These are phyloP conservation scores for Fulvia fulva DNA, from an alignment of 2,329 filamentous ascomycete species.

Conservation along the genomic window DNA sequence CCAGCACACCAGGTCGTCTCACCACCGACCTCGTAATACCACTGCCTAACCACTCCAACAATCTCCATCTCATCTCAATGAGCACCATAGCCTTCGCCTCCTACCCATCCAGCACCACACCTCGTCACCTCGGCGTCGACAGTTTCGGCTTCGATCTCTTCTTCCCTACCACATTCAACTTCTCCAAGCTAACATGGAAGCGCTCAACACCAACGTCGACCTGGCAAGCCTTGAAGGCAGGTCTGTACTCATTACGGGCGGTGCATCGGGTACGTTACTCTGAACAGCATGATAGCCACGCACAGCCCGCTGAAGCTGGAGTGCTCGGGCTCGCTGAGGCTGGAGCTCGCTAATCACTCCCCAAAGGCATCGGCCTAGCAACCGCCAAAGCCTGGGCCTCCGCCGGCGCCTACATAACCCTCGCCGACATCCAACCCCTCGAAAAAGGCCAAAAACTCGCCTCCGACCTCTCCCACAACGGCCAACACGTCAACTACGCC, in stretches of 20 bases:
- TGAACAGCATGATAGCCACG: too few relatives aligned
- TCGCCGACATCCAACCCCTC: slow-evolving; percentile 11
- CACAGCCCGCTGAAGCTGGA: too few relatives aligned
- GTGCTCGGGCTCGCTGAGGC: too few relatives aligned
- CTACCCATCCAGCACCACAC: not conserved
- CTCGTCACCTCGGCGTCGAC: not conserved
- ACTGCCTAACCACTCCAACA: not conserved
- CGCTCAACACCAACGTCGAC: slow-evolving; percentile 2
- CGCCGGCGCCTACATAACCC: slow-evolving; percentile 11
- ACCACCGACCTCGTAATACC: too few relatives aligned
- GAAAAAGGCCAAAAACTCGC: slow-evolving; percentile 4
- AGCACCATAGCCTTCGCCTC: not conserved
- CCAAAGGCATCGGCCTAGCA: slow-evolving; percentile 3
- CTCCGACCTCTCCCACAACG: slow-evolving; percentile 1
- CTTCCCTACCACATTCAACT: not conserved
- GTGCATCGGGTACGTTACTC: slow-evolving; percentile 4
- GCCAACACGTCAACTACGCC: slow-evolving; percentile 3
- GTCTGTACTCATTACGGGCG: slow-evolving; percentile 13
- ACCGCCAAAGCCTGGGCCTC: slow-evolving; percentile 7
- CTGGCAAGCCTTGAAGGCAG: slow-evolving; percentile 7
- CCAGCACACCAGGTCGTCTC: not conserved
- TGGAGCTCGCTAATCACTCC: too few relatives aligned
- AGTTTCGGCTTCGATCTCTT: not conserved
- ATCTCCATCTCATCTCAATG: not conserved
- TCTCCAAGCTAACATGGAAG: not conserved